A percentile compares a stretch with the other conserved stretches of the same genome.
These are phyloP conservation scores for Ceratorhiza oryzae-sativae DNA, from an alignment of 1,284 basidiomycete species.

Conservation along the genomic window DNA sequence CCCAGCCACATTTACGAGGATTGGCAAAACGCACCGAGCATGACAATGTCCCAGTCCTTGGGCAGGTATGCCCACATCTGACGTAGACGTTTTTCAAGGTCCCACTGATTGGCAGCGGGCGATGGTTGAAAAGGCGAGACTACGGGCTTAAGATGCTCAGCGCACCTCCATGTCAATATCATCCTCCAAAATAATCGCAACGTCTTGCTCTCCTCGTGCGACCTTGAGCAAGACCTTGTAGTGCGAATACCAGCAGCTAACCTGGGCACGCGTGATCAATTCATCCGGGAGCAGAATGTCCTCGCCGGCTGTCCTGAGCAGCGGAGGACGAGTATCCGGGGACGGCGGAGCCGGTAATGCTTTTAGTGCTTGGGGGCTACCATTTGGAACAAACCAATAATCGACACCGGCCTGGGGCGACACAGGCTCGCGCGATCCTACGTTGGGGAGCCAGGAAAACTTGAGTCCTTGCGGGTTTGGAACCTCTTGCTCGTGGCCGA, in stretches of 20 bases:
- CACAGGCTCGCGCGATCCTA: slow-evolving; percentile 27
- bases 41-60: slow-evolving; percentile 74
- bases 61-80: slow-evolving; percentile 66
- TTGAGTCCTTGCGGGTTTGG: slow-evolving; percentile 22
- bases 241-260: slow-evolving; percentile 82
- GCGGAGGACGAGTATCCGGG: slow-evolving; percentile 37
- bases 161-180: slow-evolving; percentile 62
- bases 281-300: slow-evolving; percentile 1
- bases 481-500: slow-evolving; percentile 27
- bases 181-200: slow-evolving; percentile 73
- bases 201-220: slow-evolving; percentile 48
- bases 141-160: background rate
- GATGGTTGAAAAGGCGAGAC: background rate
- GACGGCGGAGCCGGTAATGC: slow-evolving; percentile 28
- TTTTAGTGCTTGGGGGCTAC: background rate
- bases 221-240: slow-evolving; percentile 57
- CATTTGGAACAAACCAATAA: slow-evolving; percentile 18
- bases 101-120: slow-evolving; percentile 59
- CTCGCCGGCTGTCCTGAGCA: slow-evolving; percentile 34
- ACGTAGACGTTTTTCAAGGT: slow-evolving; percentile 61
- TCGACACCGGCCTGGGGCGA: slow-evolving; percentile 15
- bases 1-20: background rate
- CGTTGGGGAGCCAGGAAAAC: slow-evolving; percentile 29
- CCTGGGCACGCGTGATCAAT: slow-evolving; percentile 60
- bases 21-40: slow-evolving; percentile 61